Evolutionary conservation across 768 basidiomycete genomes (phyloP), one percentile per base, ranked within the genome.

Genomic region (Cystofilobasidium capitatum): DNA sequence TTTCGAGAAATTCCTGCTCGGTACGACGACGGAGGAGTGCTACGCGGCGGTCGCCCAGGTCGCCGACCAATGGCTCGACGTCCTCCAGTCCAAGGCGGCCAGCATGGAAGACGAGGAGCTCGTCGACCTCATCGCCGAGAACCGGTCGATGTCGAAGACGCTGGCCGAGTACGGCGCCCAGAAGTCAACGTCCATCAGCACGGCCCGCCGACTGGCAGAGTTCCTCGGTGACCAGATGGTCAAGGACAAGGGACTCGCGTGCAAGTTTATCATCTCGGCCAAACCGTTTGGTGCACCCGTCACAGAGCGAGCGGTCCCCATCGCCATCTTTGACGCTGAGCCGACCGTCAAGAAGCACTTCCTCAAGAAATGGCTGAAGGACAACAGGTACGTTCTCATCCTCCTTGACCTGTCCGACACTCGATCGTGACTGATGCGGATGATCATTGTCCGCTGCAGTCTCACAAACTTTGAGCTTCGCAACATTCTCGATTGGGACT

Each of bases 151-250:
- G 96, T 87, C 89, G 22, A 92, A 85, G 78, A 99, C 96, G 2
- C 81, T 99, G 58, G 89, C 92, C 1, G 96, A 98, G 77, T 98
- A 99, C 74, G 96, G 83, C 4, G 86, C 85, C 9, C 96, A 99
- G 76, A 99, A 99, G 78, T 97, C 93, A 36, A 99, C 96, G 0
- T 96, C 93, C 1, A 99, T 99, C 79, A 91, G 88, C 71, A 99
- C 96, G 0, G 96, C 96, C 3, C 86, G 83, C 71, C 86, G 96
- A 68, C 82, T 99, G 26, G 92, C 96, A 2, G 96, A 99, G 76
- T 98, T 99, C 79, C 79, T 99, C 65, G 96, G 96, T 37, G 86
- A 92, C 75, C 89, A 92, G 73, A 99, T 99, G 96, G 93, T 98
- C 73, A 97, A 97, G 77, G 96, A 98, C 80, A 99, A 98, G 76